These are phyloP conservation scores for Fusarium sp. DNA, from an alignment of 2,329 filamentous ascomycete species.

Conservation along the genomic window DNA sequence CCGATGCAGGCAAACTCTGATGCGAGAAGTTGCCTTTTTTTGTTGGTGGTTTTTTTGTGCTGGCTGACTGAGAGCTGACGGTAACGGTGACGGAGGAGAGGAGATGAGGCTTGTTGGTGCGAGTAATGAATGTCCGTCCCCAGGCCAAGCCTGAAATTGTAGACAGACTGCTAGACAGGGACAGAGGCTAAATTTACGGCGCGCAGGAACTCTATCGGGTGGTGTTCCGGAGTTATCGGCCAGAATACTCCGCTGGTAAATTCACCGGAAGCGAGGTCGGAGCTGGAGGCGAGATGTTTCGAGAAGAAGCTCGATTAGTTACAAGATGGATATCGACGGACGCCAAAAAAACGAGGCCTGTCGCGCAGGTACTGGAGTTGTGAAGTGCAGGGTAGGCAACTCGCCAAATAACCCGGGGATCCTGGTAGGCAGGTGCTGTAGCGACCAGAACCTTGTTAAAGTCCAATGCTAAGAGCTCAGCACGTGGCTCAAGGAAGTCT, in stretches of 20 bases:
- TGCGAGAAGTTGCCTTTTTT: slow-evolving; percentile 22
- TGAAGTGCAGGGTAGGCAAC: slow-evolving; percentile 25
- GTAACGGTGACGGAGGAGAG: neutral
- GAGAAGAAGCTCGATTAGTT: neutral
- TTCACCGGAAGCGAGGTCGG: slow-evolving; percentile 1
- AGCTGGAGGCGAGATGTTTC: neutral
- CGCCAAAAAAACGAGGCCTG: neutral
- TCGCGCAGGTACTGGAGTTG: neutral
- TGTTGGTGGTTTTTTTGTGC: slow-evolving; percentile 3
- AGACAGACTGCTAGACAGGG: neutral
- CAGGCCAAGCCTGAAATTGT: slow-evolving; percentile 14
- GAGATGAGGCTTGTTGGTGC: slow-evolving; percentile 14
- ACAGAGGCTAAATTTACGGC: slow-evolving; percentile 12
- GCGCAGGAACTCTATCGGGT: slow-evolving; percentile 13
- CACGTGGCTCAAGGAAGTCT: neutral
- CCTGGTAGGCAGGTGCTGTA: neutral
- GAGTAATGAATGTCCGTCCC: slow-evolving; percentile 3
- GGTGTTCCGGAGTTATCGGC: slow-evolving; percentile 31
- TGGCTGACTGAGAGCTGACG: slow-evolving; percentile 21
- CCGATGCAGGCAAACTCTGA: slow-evolving; percentile 42
- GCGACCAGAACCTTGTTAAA: neutral
- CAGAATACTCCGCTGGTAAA: slow-evolving; percentile 7
- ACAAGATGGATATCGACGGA: neutral
- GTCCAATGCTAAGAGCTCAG: neutral
- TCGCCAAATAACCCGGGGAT: neutral